Evolutionary conservation across 768 basidiomycete species (phyloP), one percentile per base, ranked within the genome.

Genomic region (Infundibulicybe gibba): DNA sequence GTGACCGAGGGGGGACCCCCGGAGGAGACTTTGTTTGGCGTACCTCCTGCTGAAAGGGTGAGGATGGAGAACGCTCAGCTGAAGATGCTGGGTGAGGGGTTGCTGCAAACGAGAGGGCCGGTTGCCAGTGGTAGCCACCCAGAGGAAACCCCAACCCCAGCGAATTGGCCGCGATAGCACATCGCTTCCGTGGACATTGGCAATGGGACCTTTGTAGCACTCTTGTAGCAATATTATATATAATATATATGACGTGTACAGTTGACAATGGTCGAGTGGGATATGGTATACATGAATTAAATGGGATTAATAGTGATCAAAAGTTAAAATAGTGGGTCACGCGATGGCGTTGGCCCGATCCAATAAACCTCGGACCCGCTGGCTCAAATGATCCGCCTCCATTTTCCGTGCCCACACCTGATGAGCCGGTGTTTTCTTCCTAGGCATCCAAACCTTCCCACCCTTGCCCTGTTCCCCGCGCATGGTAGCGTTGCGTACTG

Each of bases 401-500:
- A 79, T 65, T 66, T 83, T 86, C 49, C 86, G 74, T 61, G 91
- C 85, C 68, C 75, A 69, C 9, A 97, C 74, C 59, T 94, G 93
- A 52, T 89, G 79, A 20, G 85, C 86, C 13, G 94, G 93, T 46
- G 76, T 84, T 58, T 81, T 78, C 72, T 85, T 90, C 70, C 77
- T 80, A 21, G 88, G 87, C 61, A 87, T 68, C 94, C 94, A 95
- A 17, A 76, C 75, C 54, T 75, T 76, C 32, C 71, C 74, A 32
- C 68, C 68, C 40, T 75, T 75, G 21, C 68, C 66, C 51, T 80
- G 74, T 37, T 66, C 66, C 17, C 80, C 66, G 58, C 75, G 76
- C 25, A 8, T 25, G 25, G 4, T 8, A 32, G 75, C 73, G 43
- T 80, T 77, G 51, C 81, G 57, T 17, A 59, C 70, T 1, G 87